These are phyloP conservation scores for Blastobotrys persicus DNA, from an alignment of 1,139 yeast genomes.

Conservation along the genomic window DNA sequence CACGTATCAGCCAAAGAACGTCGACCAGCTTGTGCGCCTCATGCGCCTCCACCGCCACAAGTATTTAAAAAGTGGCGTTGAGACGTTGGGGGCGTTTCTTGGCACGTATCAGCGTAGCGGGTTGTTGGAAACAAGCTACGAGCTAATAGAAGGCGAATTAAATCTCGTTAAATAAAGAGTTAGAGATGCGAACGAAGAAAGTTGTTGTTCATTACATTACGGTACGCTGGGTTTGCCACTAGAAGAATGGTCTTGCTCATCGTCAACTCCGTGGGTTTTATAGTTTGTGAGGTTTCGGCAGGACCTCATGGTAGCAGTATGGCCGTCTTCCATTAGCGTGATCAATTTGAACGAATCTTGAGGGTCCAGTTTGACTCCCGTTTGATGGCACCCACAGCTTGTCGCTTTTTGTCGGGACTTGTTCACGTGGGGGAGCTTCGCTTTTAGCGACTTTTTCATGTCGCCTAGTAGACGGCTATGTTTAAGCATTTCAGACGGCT, in stretches of 20 bases:
- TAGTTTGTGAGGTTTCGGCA: constrained; percentile 1
- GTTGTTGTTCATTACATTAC: too few relatives aligned
- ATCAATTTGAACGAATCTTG: background rate
- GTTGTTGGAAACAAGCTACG: background rate
- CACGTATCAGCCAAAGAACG: background rate
- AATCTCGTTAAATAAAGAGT: too few relatives aligned
- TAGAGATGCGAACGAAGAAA: too few relatives aligned
- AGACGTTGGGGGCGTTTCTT: background rate
- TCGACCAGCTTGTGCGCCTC: background rate
- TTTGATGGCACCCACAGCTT: background rate
- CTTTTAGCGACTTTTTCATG: background rate
- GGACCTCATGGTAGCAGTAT: constrained; percentile 1
- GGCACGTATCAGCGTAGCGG: background rate
- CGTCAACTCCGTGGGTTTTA: constrained; percentile 2
- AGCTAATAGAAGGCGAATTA: background rate
- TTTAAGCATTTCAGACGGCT: background rate
- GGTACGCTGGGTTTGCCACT: too few relatives aligned
- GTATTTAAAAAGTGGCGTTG: background rate
- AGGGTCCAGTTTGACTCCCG: background rate
- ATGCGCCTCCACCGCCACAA: background rate
- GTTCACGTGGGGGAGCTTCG: background rate
- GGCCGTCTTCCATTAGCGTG: constrained; percentile 1
- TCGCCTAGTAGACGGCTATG: background rate
- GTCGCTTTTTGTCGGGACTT: background rate
- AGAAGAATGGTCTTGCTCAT: too few relatives aligned